A percentile compares a stretch with the other conserved stretches of the same genome.
These are phyloP conservation scores for Venturia effusa DNA, from an alignment of 2,329 filamentous ascomycete genomes.

Conservation along the genomic window DNA sequence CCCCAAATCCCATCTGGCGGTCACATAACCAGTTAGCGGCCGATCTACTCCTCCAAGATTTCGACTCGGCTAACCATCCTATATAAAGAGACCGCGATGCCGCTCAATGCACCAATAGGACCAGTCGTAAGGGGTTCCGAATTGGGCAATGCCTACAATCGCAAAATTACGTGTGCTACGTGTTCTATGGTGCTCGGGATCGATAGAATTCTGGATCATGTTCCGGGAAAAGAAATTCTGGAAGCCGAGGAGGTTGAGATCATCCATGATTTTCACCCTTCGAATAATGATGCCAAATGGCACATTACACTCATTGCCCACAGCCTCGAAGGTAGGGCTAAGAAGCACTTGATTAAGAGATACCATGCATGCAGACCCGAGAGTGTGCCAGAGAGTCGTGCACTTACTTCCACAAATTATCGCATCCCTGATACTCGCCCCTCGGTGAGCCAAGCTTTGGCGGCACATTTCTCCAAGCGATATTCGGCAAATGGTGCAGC, in stretches of 20 bases:
- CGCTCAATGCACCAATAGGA: too few species aligned
- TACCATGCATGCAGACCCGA: neutral
- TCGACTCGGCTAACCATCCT: too few species aligned
- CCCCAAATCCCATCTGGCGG: too few species aligned
- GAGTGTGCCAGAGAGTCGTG: neutral
- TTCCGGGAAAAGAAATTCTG: neutral
- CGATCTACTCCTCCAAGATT: too few species aligned
- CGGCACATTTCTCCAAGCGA: neutral
- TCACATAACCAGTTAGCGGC: too few species aligned
- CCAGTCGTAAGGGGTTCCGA: too few species aligned
- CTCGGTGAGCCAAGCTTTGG: neutral
- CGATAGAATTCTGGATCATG: neutral
- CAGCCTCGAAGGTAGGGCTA: neutral
- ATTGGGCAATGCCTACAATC: neutral
- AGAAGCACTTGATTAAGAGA: neutral
- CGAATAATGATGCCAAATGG: neutral
- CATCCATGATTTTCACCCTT: neutral
- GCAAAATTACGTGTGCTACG: neutral
- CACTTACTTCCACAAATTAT: neutral
- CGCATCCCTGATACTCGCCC: neutral
- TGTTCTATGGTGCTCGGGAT: neutral
- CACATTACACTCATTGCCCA: neutral
- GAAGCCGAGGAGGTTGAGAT: neutral
- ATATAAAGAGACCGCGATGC: too few species aligned
- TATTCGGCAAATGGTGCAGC: neutral